Base-by-base conservation (phyloP, 2,329 filamentous ascomycete species). In the Calonectria montana region DNA sequence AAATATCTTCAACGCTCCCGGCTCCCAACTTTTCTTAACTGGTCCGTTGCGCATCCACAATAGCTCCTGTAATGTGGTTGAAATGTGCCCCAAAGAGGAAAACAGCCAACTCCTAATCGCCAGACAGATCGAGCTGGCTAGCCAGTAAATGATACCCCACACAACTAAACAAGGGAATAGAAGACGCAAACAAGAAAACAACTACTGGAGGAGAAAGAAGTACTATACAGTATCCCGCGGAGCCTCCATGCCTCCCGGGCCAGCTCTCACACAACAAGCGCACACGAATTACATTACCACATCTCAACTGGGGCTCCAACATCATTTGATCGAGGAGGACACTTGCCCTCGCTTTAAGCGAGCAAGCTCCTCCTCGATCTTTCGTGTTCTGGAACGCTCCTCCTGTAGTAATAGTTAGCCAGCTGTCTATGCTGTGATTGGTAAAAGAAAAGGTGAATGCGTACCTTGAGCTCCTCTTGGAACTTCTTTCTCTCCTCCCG, bases 401-500 rank as follows among this genome's bases (percentile, higher is more conserved):
- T 87, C 87, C 87, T 89, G 69, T 69, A 67, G n/a, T 2, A 4
- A 6, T 67, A 43, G 76, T 86, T 78, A 85, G 82, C 16, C 65
- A 62, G 25, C 9, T 59, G 25, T 23, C 21, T 16, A n/a, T 16
- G 18, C n/a, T 25, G 18, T 47, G 37, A 37, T 3, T 18, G 15
- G 21, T 21, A 27, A 15, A 18, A 10, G 77, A 27, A 15, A 18
- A 10, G 77, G 62, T 27, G 12, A n/a, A 47, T 35, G 78, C 87
- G 77, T 80, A 88, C 87, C 83, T 82, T 84, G 47, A 90, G 78
- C 70, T 89, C 88, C 74, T 89, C 87, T 73, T 89, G 87, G 82
- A 88, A 89, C 81, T 86, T 88, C 83, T 86, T 89, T 74, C 88
- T 85, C 82, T 90, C 88, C 78, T 88, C 87, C 76, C 88, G 86